Base-by-base conservation (phyloP, 2,329 filamentous ascomycete species). In the Alternaria atra region DNA sequence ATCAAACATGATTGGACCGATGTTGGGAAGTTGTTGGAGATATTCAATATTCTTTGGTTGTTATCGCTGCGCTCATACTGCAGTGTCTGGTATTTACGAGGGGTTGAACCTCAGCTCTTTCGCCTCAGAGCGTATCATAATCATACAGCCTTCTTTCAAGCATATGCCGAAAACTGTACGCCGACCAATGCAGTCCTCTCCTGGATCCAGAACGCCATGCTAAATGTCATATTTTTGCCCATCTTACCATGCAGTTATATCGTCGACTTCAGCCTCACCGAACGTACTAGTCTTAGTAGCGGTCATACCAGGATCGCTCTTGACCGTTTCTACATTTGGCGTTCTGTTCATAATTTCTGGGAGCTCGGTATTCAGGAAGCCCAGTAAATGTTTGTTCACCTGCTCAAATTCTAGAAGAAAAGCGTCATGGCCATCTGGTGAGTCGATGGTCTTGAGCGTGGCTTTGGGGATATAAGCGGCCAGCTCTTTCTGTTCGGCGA, bases 331-430 rank as follows among this genome's bases (percentile, higher is more conserved):
- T 82, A 71, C 72, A 61, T 75, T 78, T 62, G 76, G 82, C 65
- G 64, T 81, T 65, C 65, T 83, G 77, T 58, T 82, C 94, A 98
- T 97, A 66, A 99, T 94, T 67, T 97, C 92, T 1, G 93, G 92
- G 30, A 99, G 79, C 3, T 91, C 89, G 71, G 94, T 89, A 60
- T 89, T 86, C 78, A 99, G 83, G 76, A 99, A 99, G 2, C 87
- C 87, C 17, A 97, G 81, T 51, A 97, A 89, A 75, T 97, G 92
- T 32, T 84, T 85, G 80, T 99, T 99, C 60, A 98, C 95, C 80
- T 98, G 94, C 82, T 97, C 93, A 74, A 99, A 99, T 79, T 99
- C 94, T 55, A 99, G 82, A 72, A 99, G 80, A 79, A 99, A 99
- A 0, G 95, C 95, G 79, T 99, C 95, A 73, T 99, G 95, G 1